Conservation (phyloP, 2,329 filamentous ascomycete species). For the Rhynchosporium secalis region DNA sequence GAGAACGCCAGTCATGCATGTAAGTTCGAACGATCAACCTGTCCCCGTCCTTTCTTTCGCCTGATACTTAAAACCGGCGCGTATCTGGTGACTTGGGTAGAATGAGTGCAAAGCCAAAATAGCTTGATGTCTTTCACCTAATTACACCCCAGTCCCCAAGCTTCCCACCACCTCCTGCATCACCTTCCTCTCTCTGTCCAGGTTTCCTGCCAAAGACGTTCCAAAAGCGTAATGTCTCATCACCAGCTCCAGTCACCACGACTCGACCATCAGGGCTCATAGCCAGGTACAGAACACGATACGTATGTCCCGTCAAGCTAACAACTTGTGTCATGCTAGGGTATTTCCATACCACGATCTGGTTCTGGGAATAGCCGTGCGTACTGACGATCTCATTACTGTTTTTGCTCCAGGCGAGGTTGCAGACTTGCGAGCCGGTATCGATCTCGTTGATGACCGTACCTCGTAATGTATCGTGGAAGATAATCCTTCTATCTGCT, state of each 20-base stretch:
- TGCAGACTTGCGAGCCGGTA: conserved; percentile 98
- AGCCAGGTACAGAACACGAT: conserved; percentile 90
- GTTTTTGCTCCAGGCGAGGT: conserved; percentile 95
- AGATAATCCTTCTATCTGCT: conserved; percentile 93
- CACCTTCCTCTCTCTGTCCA: conserved; percentile 66
- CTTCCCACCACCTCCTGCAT: conserved; percentile 58
- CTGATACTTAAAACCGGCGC: not conserved
- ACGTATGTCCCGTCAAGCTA: conserved; percentile 93
- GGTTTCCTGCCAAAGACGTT: conserved; percentile 87
- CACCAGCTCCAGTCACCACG: conserved; percentile 92
- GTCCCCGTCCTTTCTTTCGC: not conserved
- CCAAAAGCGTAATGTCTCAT: conserved; percentile 96
- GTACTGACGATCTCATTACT: conserved; percentile 97
- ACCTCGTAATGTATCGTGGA: conserved; percentile 93
- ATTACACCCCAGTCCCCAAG: conserved; percentile 84
- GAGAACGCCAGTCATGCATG: conserved; percentile 19
- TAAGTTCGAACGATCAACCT: not conserved
- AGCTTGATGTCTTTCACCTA: conserved; percentile 49
- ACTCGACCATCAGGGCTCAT: conserved; percentile 96
- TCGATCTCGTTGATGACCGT: conserved; percentile 83
- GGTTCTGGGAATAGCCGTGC: conserved; percentile 96
- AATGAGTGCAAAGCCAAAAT: conserved; percentile 8
- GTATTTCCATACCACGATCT: conserved; percentile 99
- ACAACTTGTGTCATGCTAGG: conserved; percentile 97
- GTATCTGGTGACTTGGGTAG: conserved; percentile 2